Conservation (phyloP, 768 basidiomycete species). For the Aureoboletus auriporus region DNA sequence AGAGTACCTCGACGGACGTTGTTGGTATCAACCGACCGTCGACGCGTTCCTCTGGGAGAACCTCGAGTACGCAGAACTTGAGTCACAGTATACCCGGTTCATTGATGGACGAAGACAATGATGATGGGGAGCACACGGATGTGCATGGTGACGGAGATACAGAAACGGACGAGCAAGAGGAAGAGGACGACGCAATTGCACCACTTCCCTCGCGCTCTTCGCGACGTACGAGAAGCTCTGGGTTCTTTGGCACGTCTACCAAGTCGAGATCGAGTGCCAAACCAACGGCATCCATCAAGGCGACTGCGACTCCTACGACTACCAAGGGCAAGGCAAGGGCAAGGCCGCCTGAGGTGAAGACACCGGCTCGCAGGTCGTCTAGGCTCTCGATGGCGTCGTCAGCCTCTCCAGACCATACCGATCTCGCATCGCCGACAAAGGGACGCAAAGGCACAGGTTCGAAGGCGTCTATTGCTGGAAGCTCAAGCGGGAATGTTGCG, state of each 20-base stretch:
- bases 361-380: slow-evolving; percentile 36
- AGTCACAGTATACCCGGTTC: slow-evolving; percentile 41
- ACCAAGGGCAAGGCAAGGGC: slow-evolving; percentile 18
- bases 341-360: slow-evolving; percentile 17
- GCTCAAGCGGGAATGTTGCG: slow-evolving; percentile 12
- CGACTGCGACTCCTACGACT: neutral
- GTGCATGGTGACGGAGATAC: slow-evolving; percentile 17
- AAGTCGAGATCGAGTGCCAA: slow-evolving; percentile 11
- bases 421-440: slow-evolving; percentile 23
- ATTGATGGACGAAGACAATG: slow-evolving; percentile 38
- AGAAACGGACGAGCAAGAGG: slow-evolving; percentile 27
- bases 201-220: slow-evolving; percentile 28
- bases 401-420: slow-evolving; percentile 29
- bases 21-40: neutral
- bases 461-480: slow-evolving; percentile 5
- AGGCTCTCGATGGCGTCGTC: slow-evolving; percentile 34
- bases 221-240: slow-evolving; percentile 18
- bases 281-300: neutral
- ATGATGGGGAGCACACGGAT: slow-evolving; percentile 25
- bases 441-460: slow-evolving; percentile 20
- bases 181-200: slow-evolving; percentile 32
- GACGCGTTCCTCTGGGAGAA: slow-evolving; percentile 1
- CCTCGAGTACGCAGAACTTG: slow-evolving; percentile 6
- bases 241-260: slow-evolving; percentile 5
- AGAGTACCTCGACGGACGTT: neutral